phyloP scores from a whole-genome alignment of 352 stramenopile genomes.

The Phytophthora fragariae region DNA sequence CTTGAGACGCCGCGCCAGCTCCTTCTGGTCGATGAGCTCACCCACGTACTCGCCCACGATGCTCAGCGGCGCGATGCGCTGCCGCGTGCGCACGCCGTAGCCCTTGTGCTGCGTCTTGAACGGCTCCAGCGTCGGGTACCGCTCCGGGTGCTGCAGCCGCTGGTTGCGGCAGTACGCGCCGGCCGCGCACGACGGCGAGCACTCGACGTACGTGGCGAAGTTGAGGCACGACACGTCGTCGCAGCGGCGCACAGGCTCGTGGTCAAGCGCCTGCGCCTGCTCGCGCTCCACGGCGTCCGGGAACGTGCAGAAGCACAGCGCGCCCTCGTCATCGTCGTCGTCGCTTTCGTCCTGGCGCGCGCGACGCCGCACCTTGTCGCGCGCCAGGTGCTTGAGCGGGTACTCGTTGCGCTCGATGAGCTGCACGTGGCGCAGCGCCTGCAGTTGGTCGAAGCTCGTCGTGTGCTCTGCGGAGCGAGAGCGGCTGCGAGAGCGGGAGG shows the following conservation, averaged over 20 bases:
- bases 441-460: constrained; percentile 64
- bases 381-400: constrained; percentile 60
- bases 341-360: constrained; percentile 46
- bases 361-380: constrained; percentile 43
- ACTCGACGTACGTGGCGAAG: constrained; percentile 90
- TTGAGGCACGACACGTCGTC: constrained; percentile 91
- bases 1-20: constrained; percentile 67
- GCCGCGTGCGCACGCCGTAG: constrained; percentile 78
- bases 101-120: constrained; percentile 89
- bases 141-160: constrained; percentile 74
- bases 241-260: constrained; percentile 48
- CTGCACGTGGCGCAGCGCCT: constrained; percentile 69
- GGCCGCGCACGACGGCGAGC: constrained; percentile 54
- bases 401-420: constrained; percentile 81
- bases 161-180: constrained; percentile 73
- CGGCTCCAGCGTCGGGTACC: constrained; percentile 69
- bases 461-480: neutral
- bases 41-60: constrained; percentile 93
- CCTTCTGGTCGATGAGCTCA: constrained; percentile 92
- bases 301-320: constrained; percentile 68
- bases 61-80: constrained; percentile 64
- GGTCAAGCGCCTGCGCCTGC: constrained; percentile 10
- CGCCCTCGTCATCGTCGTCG: constrained; percentile 47
- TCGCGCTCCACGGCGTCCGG: constrained; percentile 53
- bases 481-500: neutral